Percentiles rank a stretch among this genome's conserved stretches.
phyloP scores from a whole-genome alignment of 306 rosid genomes.

The Pterocarpus santalinus region DNA sequence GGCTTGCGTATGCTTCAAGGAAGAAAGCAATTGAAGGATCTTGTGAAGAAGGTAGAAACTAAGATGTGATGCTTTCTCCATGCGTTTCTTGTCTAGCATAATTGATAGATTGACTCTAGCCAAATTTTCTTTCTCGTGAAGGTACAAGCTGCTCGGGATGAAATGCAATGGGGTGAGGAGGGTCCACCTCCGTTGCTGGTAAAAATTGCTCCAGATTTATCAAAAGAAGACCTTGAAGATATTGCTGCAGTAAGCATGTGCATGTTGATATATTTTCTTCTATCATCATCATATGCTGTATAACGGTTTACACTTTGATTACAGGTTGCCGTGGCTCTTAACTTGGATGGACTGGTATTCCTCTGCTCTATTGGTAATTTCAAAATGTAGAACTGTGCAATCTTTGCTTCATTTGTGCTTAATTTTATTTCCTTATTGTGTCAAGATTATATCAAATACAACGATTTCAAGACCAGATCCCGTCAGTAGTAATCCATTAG shows the following conservation, averaged over 20 bases:
- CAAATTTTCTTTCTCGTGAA: constrained; percentile 51
- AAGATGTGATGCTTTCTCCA: constrained; percentile 37
- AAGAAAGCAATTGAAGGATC: constrained; percentile 95
- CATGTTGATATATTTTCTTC: constrained; percentile 28
- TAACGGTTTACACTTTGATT: constrained; percentile 52
- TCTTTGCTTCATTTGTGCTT: constrained; percentile 33
- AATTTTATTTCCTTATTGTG: constrained; percentile 37
- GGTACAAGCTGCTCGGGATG: constrained; percentile 99
- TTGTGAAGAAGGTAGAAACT: constrained; percentile 87
- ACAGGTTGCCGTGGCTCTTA: constrained; percentile 89
- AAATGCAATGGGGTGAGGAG: constrained; percentile 99
- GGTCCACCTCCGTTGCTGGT: constrained; percentile 99
- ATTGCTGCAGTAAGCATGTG: constrained; percentile 87
- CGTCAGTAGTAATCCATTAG: constrained; percentile 59
- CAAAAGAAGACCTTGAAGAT: constrained; percentile 97
- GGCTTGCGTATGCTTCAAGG: constrained; percentile 99
- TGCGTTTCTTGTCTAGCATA: constrained; percentile 38
- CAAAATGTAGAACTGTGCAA: constrained; percentile 12
- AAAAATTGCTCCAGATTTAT: constrained; percentile 98
- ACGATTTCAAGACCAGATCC: constrained; percentile 93
- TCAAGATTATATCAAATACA: constrained; percentile 89
- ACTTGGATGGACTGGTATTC: constrained; percentile 94
- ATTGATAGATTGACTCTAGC: constrained; percentile 44
- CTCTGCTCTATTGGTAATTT: constrained; percentile 41
- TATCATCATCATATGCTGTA: constrained; percentile 31